phyloP scores from a whole-genome alignment of 2,329 filamentous ascomycete species.

The Aureobasidium sp. region DNA sequence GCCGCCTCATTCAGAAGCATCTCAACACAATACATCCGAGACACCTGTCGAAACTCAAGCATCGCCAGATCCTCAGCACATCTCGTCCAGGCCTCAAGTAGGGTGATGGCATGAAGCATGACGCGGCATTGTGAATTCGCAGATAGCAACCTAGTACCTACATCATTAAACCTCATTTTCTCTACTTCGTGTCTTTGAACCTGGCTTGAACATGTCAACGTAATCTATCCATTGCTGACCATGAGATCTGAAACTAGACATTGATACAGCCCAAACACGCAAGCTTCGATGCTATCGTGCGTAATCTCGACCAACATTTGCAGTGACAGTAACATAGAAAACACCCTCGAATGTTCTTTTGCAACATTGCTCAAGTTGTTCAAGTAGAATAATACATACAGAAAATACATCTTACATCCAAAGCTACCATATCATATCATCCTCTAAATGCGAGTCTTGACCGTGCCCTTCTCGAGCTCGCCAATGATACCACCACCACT shows the following conservation, averaged over 20 bases:
- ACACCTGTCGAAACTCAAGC: not conserved
- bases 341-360: not conserved
- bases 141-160: not conserved
- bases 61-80: not conserved
- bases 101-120: not conserved
- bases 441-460: conserved; percentile 22
- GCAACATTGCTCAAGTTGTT: not conserved
- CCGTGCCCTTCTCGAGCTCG: conserved; percentile 68
- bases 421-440: not conserved
- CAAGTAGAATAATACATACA: conserved; percentile 11
- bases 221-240: not conserved
- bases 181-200: not conserved
- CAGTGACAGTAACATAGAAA: not conserved
- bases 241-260: not conserved
- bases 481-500: conserved; percentile 75
- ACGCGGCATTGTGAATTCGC: not conserved
- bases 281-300: not conserved
- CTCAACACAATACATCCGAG: not conserved
- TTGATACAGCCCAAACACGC: not conserved
- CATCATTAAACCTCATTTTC: not conserved
- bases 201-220: not conserved
- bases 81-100: not conserved
- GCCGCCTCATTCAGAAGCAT: too few relatives aligned
- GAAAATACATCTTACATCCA: not conserved
- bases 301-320: not conserved